These are phyloP conservation scores for Sindora glabra DNA, from an alignment of 306 rosid species.

Conservation along the genomic window DNA sequence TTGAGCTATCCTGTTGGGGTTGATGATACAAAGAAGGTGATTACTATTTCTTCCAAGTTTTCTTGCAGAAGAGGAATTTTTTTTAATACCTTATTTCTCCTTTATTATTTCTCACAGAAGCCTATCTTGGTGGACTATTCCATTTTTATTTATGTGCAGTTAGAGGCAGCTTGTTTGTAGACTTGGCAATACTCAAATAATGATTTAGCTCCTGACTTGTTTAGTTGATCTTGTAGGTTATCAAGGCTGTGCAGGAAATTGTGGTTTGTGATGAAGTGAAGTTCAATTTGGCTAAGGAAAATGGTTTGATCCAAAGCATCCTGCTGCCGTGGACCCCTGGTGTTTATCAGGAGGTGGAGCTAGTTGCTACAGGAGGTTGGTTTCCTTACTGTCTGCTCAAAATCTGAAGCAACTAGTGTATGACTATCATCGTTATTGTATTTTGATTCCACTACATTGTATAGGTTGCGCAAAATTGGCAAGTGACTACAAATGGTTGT, in stretches of 20 bases:
- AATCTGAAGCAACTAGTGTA: slow-evolving; percentile 13
- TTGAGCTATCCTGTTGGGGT: slow-evolving; percentile 49
- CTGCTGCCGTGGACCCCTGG: slow-evolving; percentile 79
- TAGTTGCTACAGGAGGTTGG: slow-evolving; percentile 78
- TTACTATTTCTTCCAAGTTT: slow-evolving; percentile 7
- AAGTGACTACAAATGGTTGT: slow-evolving; percentile 77
- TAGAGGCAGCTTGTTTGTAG: slow-evolving; percentile 11
- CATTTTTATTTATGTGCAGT: not conserved
- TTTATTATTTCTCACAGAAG: not conserved
- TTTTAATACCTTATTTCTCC: not conserved
- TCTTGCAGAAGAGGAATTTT: not conserved
- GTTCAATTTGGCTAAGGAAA: slow-evolving; percentile 42
- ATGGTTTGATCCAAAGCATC: slow-evolving; percentile 28
- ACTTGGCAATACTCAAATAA: not conserved
- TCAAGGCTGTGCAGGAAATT: slow-evolving; percentile 63
- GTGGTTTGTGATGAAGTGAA: slow-evolving; percentile 66
- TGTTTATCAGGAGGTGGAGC: slow-evolving; percentile 78
- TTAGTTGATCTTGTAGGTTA: slow-evolving; percentile 34
- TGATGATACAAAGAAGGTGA: slow-evolving; percentile 66
- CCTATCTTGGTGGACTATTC: not conserved
- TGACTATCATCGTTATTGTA: slow-evolving; percentile 14
- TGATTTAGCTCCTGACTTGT: slow-evolving; percentile 21
- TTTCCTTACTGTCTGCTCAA: slow-evolving; percentile 24
- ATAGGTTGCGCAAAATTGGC: slow-evolving; percentile 76
- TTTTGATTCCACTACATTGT: slow-evolving; percentile 8